A percentile compares a stretch with the other conserved stretches of the same genome.
Evolutionary conservation across 257 asterid species (phyloP).

Genomic region (Coffea eugenioides): DNA sequence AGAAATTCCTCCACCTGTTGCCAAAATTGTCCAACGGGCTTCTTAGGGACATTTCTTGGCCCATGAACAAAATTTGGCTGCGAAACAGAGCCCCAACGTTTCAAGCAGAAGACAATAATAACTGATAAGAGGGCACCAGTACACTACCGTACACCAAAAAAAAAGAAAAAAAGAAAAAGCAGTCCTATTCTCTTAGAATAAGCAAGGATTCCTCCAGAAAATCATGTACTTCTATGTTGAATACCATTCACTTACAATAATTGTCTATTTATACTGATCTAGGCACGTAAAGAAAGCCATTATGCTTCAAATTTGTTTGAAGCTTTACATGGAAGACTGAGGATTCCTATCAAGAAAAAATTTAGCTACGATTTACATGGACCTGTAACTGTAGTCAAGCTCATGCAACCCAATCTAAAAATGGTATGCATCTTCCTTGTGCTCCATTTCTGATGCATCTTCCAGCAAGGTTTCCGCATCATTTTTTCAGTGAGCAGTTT

Average conservation of each 20-base stretch:
- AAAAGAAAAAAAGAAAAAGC: background rate
- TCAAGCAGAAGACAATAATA: no score
- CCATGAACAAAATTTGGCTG: no score
- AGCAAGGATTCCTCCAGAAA: background rate
- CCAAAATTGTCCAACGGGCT: no score
- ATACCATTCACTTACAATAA: background rate
- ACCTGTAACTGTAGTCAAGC: background rate
- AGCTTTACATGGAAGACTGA: constrained; percentile 3
- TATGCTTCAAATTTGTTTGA: background rate
- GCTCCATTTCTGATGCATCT: background rate
- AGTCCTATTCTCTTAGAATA: background rate
- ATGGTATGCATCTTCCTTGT: background rate
- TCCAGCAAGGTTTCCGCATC: background rate
- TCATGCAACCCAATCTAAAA: background rate
- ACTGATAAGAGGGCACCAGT: no score
- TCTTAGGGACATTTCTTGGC: no score
- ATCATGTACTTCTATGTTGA: background rate
- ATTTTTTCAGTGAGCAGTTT: background rate
- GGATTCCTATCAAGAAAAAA: background rate
- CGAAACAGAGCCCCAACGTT: no score
- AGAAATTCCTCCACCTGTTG: no score
- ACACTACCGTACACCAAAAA: no score
- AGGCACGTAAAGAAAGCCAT: background rate
- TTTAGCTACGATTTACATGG: no score
- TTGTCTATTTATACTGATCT: background rate